A percentile compares a stretch with the other conserved stretches of the same genome.
phyloP scores from a whole-genome alignment of 2,329 filamentous ascomycete genomes.

The Diaporthe vexans region DNA sequence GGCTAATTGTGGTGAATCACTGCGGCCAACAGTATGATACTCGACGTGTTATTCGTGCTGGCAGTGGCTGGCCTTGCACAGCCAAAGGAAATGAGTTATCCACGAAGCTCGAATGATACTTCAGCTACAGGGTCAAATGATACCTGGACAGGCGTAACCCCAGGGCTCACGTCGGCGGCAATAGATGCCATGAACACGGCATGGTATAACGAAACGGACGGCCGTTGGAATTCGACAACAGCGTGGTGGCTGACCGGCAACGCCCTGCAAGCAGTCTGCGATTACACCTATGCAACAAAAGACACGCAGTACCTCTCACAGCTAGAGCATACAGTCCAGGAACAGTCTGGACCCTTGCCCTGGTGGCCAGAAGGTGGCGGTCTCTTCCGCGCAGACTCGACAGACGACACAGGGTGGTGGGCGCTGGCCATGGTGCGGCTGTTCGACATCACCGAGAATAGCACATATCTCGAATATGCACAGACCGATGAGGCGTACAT shows the following conservation, averaged over 20 bases:
- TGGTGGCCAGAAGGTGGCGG: constrained; percentile 56
- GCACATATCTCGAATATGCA: constrained; percentile 67
- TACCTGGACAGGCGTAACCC: constrained; percentile 29
- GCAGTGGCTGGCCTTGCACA: constrained; percentile 17
- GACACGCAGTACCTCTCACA: constrained; percentile 49
- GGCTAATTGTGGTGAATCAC: neutral
- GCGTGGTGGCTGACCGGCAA: constrained; percentile 57
- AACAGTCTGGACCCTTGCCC: constrained; percentile 50
- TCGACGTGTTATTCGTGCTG: constrained; percentile 4
- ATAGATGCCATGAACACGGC: constrained; percentile 53
- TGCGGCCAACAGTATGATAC: constrained; percentile 8
- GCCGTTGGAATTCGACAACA: constrained; percentile 51
- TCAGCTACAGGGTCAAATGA: neutral
- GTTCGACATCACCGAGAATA: constrained; percentile 67
- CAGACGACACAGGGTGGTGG: constrained; percentile 76
- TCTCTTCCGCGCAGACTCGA: constrained; percentile 56
- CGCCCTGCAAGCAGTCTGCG: constrained; percentile 52
- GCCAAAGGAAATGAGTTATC: neutral
- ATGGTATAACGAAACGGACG: constrained; percentile 51
- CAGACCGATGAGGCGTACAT: constrained; percentile 70
- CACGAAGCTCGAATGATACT: neutral
- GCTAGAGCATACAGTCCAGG: constrained; percentile 50
- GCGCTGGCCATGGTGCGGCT: constrained; percentile 70
- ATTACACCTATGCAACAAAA: constrained; percentile 53
- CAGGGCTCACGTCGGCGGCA: constrained; percentile 40